Base-by-base conservation (phyloP, 129 eudicot genomes). In the Saposhnikovia divaricata region DNA sequence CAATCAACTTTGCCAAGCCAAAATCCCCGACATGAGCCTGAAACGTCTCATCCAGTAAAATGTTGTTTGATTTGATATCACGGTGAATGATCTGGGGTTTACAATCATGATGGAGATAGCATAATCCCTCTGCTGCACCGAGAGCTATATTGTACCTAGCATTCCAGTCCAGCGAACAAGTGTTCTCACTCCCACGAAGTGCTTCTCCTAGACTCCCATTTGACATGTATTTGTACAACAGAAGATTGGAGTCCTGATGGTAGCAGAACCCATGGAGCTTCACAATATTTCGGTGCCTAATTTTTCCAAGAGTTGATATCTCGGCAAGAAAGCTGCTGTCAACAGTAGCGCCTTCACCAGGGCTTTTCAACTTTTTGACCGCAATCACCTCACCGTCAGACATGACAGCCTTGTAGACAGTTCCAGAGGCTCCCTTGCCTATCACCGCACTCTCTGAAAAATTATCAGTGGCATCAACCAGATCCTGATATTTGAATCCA, bases 371-470 rank as follows among this genome's bases (percentile, higher is more conserved):
- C 83, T 87, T 91, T 77, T 94, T 94, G 66, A 91, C 98, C 6
- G 98, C 98, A 9, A 94, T 77, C 79, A 89, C 79, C 79, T 88
- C 86, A 40, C 97, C 97, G 47, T 86, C 74, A 69, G 78, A 80
- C 96, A 91, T 88, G 66, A 83, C 84, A n/a, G 98, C 98, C 81
- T 87, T 94, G 84, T 91, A 94, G 39, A 94, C 98, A 31, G 87
- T 87, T 25, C 98, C 98, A 83, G 96, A 94, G 2, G 97, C 98
- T 70, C 98, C 98, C 69, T 84, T 91, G 48, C 98, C 98, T n/a
- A 94, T 83, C 55, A 94, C 84, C 37, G 84, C 89, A 37, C 80
- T 78, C 34, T 91, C 96, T 11, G 97, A 85, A 81, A 94, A 94
- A 74, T 94, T 86, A 51, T 78, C 90, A 11, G 98, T 94, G 50